phyloP scores from a whole-genome alignment of 2,329 filamentous ascomycete genomes.

The Phialemonium atrogriseum region DNA sequence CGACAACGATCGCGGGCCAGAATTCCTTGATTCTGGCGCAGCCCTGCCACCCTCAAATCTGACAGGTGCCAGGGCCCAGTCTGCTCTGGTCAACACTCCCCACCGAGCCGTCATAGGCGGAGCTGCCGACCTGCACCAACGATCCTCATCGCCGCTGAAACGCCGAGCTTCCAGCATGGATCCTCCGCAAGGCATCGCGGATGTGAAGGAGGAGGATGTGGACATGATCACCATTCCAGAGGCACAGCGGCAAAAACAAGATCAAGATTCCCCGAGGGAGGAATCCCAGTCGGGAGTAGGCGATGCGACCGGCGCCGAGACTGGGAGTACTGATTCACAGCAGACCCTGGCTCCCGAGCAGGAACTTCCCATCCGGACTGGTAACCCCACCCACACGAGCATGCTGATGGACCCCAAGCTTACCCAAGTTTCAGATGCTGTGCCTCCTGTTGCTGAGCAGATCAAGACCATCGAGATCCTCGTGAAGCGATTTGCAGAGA shows the following conservation, averaged over 20 bases:
- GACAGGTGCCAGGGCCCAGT: slow-evolving; percentile 35
- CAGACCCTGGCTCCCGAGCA: neutral
- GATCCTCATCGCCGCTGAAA: slow-evolving; percentile 58
- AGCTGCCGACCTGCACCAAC: slow-evolving; percentile 47
- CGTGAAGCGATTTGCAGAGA: slow-evolving; percentile 40
- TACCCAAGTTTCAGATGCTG: slow-evolving; percentile 11
- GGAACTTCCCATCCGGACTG: slow-evolving; percentile 13
- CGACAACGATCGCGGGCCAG: slow-evolving; percentile 44
- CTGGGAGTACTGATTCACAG: neutral
- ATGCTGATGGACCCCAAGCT: neutral
- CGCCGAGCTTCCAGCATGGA: slow-evolving; percentile 56
- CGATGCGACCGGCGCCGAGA: neutral
- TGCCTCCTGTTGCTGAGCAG: slow-evolving; percentile 46
- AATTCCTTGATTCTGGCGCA: slow-evolving; percentile 32
- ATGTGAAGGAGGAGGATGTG: slow-evolving; percentile 36
- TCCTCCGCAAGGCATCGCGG: slow-evolving; percentile 30
- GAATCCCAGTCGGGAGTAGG: slow-evolving; percentile 2
- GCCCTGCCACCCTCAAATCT: slow-evolving; percentile 20
- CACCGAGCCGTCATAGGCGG: slow-evolving; percentile 52
- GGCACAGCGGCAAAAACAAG: slow-evolving; percentile 9
- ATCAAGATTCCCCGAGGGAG: slow-evolving; percentile 7
- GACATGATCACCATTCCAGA: slow-evolving; percentile 31
- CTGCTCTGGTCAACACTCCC: slow-evolving; percentile 40
- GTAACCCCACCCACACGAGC: slow-evolving; percentile 6
- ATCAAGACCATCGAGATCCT: slow-evolving; percentile 63